Base-by-base conservation (phyloP, 805 yeast species). In the Blastobotrys americana region DNA sequence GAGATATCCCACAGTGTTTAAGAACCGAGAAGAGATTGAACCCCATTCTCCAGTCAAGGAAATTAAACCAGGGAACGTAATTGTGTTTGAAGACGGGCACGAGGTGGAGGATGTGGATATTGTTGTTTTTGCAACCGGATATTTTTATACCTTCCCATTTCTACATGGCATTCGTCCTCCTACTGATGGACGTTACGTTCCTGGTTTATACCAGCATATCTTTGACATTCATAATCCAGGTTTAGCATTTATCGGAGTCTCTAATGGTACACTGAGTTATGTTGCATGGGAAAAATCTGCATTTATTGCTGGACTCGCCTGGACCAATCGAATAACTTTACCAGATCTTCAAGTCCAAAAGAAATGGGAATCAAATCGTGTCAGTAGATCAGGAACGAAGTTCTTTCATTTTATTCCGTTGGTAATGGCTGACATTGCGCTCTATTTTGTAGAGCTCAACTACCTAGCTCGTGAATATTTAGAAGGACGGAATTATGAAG, bases 91-190 rank as follows among this genome's bases (percentile, higher is more conserved):
- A 27, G 46, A 45, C 28, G 48, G 48, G 17, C n/a, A 28, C 3
- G 37, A 19, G 4, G 21, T 42, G 8, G 21, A 17, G 5, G 34
- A 27, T 8, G 22, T 45, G 5, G 48, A 45, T 37, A 16, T 17
- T 3, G 18, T 45, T 16, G 39, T 45, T 16, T 45, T 37, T 23
- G 49, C 42, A 9, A 45, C 48, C 10, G 48, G 48, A 10, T 45
- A 45, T 34, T 19, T 37, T 17, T 45, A 45, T 36, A 27, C 41
- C 9, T 45, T 19, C 17, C 48, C 48, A 15, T 45, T 42, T 38
- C 20, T 45, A 21, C 36, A 21, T 21, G 27, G 37, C 5, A 18
- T 37, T 8, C 8, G 31, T 19, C 28, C 42, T 25, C 18, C 22
- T 16, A 9, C 42, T 5, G 41, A 35, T n/a, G 47, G 47, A 3